Base-by-base conservation (phyloP, 805 yeast genomes). In the Kuraishia floccosa region DNA sequence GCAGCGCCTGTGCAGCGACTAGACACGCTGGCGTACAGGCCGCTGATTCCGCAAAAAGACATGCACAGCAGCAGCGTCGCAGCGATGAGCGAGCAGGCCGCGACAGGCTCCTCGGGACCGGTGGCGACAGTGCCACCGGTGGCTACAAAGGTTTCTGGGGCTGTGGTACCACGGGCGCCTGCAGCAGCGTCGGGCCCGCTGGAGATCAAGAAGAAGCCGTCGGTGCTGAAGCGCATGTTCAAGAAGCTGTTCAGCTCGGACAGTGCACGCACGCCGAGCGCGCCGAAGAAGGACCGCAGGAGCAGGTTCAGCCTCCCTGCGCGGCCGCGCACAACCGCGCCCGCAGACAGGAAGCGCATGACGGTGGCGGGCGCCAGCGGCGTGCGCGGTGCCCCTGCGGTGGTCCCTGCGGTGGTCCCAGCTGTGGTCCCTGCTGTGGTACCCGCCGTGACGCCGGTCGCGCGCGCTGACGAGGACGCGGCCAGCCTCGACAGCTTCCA, bases 61-160 rank as follows among this genome's bases (percentile, higher is more conserved):
- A 18, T 17, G 23, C 24, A 27, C 18, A n/a, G n/a, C n/a, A n/a
- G n/a, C n/a, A n/a, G n/a, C n/a, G n/a, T n/a, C n/a, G n/a, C n/a
- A n/a, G n/a, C n/a, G n/a, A 24, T 20, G 10, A 29, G 25, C 10
- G 35, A 32, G 28, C 22, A 19, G 10, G 22, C 22, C 10, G 9
- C 9, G 22, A 10, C 7, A 19, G 10, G 9, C 7, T 10, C 7
- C 9, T 19, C 22, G 7, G 22, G 9, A 19, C 22, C 22, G 22
- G 22, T 10, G 10, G n/a, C n/a, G n/a, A n/a, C n/a, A n/a, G n/a
- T n/a, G n/a, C n/a, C n/a, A n/a, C 22, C 22, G 22, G 9, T 7
- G 7, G 22, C 22, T 10, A 19, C 7, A 10, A 19, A 19, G 10
- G 22, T 19, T 7, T 10, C 7, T 7, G 7, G 9, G 22, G n/a